phyloP scores from a whole-genome alignment of 345 rosid species.

The Gossypium stocksii region DNA sequence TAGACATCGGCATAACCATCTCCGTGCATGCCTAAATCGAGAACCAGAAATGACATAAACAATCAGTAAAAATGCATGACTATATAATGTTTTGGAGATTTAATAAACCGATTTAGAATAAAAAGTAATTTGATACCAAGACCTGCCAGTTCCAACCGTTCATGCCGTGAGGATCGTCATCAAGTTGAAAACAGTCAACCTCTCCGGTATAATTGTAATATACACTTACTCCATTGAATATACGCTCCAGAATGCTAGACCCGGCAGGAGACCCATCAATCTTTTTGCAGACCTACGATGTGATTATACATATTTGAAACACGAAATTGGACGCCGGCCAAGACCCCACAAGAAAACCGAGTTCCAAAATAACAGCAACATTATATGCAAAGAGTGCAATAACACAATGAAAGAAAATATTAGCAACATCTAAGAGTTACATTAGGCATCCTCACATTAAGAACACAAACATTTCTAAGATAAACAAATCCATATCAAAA shows the following conservation, averaged over 20 bases:
- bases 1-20: constrained; percentile 92
- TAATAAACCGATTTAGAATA: neutral
- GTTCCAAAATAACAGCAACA: neutral
- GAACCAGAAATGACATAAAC: neutral
- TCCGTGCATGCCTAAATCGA: constrained; percentile 76
- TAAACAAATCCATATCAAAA: neutral
- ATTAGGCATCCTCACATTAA: neutral
- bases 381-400: neutral
- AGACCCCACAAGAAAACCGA: neutral
- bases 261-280: constrained; percentile 57
- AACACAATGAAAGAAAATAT: neutral
- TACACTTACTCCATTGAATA: constrained; percentile 63
- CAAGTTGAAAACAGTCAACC: constrained; percentile 71
- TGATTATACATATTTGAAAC: neutral
- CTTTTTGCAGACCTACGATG: constrained; percentile 64
- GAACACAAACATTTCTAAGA: neutral
- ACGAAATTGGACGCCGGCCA: neutral
- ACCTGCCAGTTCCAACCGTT: constrained; percentile 98
- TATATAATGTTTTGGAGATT: neutral
- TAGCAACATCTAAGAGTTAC: neutral
- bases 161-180: constrained; percentile 94
- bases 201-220: constrained; percentile 82
- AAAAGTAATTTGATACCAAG: neutral
- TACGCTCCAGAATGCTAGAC: constrained; percentile 56
- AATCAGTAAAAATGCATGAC: neutral